Evolutionary conservation across 495 filamentous ascomycete genomes (phyloP), one percentile per base, ranked within the genome.

Genomic region (Poronia punctata): DNA sequence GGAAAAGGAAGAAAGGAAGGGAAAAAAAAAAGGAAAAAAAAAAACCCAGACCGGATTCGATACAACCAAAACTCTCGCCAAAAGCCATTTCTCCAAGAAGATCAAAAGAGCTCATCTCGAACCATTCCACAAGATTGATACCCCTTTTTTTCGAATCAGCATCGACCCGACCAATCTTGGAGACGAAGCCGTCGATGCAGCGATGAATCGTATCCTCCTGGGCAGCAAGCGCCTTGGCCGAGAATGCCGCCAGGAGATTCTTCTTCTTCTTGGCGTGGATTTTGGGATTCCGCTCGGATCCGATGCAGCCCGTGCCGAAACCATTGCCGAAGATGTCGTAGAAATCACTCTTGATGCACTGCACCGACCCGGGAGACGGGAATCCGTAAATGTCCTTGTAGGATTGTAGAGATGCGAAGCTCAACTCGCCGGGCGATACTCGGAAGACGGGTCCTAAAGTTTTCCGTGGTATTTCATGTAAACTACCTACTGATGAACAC

Each of bases 101-200:
- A 15, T 43, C 40, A 10, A 43, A 43, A 1, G 40, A 3, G 16
- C n/a, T 32, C 40, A 43, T 43, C 24, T 35, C 22, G 14, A 35
- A 35, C 40, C 40, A 43, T 9, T 18, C 10, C 1, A 35, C 31
- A 26, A 40, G 21, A 19, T 40, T 33, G 4, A 40, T 31, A 3
- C 38, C 36, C 6, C 30, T 4, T 22, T 2, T 7, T 20, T 1
- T 12, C 22, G 14, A 4, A 9, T 6, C 14, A 20, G 12, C 10
- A 20, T n/a, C 0, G 14, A 11, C 0, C 40, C 30, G 7, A n/a
- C n/a, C n/a, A n/a, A 43, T 35, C 17, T 35, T 43, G 21, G 18
- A 14, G 0, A 43, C 27, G 11, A 43, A 43, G 7, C 8, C 14
- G 11, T 43, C 31, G 2, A 35, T 9, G 23, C 18, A 26, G 1